Conservation (phyloP, 2,329 filamentous ascomycete species). For the Talaromyces sp. region DNA sequence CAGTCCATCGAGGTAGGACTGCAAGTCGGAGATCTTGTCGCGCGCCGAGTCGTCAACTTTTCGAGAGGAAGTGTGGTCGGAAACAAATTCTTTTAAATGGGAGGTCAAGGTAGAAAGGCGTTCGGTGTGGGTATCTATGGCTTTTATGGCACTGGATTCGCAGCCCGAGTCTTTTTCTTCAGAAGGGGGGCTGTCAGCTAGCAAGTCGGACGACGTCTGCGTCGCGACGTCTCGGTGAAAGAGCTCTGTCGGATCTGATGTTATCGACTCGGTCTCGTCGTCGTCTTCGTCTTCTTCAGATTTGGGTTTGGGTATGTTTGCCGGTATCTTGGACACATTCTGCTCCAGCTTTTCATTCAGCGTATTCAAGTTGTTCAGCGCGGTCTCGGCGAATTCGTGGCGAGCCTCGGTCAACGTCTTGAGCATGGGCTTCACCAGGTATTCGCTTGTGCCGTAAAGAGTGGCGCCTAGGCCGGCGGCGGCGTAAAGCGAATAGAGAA, state of each 20-base stretch:
- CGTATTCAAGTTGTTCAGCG: slow-evolving; percentile 46
- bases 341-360: slow-evolving; percentile 53
- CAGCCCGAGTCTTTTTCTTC: not conserved
- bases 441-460: slow-evolving; percentile 56
- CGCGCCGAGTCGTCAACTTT: slow-evolving; percentile 29
- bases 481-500: slow-evolving; percentile 54
- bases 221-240: slow-evolving; percentile 61
- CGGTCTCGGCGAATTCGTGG: slow-evolving; percentile 52
- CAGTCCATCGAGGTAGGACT: slow-evolving; percentile 49
- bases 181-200: slow-evolving; percentile 18
- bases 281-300: slow-evolving; percentile 19
- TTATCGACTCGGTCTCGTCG: slow-evolving; percentile 41
- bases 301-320: not conserved
- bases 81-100: slow-evolving; percentile 45
- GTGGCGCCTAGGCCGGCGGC: slow-evolving; percentile 51
- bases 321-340: slow-evolving; percentile 49
- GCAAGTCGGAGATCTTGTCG: slow-evolving; percentile 38
- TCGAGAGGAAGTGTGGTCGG: slow-evolving; percentile 29
- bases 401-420: slow-evolving; percentile 50
- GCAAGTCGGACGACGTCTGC: slow-evolving; percentile 49
- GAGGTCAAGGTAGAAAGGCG: slow-evolving; percentile 48
- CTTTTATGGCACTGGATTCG: slow-evolving; percentile 11
- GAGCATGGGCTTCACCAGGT: slow-evolving; percentile 55
- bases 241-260: slow-evolving; percentile 58
- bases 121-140: slow-evolving; percentile 29